Evolutionary conservation across 2,329 filamentous ascomycete genomes (phyloP).

Genomic region (Scedosporium minutisporum): DNA sequence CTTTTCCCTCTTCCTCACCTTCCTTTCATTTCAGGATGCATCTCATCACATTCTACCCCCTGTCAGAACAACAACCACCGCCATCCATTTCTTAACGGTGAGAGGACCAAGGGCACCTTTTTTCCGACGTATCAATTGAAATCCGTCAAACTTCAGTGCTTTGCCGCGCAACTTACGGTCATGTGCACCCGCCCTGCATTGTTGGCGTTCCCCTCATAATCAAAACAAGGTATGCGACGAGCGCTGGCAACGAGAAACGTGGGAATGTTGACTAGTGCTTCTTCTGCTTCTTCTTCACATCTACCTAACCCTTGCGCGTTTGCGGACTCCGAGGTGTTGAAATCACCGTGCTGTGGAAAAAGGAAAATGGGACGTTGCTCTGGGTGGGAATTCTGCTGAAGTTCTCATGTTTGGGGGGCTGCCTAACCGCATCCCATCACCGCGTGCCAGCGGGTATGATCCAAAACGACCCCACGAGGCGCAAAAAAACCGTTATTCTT

Average conservation of each 20-base stretch:
- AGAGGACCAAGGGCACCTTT: no score
- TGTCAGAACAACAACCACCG: background rate
- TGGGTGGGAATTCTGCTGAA: background rate
- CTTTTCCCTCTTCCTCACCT: background rate
- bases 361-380: no score
- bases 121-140: no score
- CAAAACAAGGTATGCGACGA: background rate
- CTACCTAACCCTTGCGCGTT: background rate
- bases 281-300: background rate
- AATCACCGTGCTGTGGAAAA: background rate
- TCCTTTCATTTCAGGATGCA: background rate
- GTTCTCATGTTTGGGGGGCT: background rate
- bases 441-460: background rate
- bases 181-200: background rate
- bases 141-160: background rate
- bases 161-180: background rate
- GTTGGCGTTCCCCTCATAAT: background rate
- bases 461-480: background rate
- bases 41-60: background rate
- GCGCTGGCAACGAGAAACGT: background rate
- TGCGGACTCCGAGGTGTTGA: background rate
- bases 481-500: background rate
- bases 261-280: background rate
- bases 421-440: background rate
- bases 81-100: no score